A percentile compares a stretch with the other conserved stretches of the same genome.
Conservation (phyloP, 148 eudicot genomes). For the Rhododendron henanense region DNA sequence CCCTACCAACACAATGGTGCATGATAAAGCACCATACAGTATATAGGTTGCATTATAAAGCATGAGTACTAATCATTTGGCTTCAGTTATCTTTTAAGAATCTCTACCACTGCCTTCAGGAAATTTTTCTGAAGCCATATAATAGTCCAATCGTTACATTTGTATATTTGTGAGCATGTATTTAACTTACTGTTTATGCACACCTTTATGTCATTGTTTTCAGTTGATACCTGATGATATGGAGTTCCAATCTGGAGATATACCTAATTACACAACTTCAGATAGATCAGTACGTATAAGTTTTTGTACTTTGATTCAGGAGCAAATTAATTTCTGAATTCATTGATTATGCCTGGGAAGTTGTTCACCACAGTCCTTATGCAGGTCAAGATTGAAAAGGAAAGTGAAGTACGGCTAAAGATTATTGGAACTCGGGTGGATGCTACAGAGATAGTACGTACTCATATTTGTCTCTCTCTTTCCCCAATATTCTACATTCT, state of each 20-base stretch:
- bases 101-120: neutral
- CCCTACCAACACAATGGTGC: neutral
- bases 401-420: constrained; percentile 88
- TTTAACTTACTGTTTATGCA: neutral
- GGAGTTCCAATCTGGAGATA: constrained; percentile 95
- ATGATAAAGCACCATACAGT: neutral
- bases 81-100: neutral
- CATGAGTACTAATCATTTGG: neutral
- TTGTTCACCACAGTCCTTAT: constrained; percentile 7
- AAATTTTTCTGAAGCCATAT: neutral
- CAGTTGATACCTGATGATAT: constrained; percentile 97
- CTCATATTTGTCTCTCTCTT: neutral
- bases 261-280: constrained; percentile 83
- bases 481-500: neutral
- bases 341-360: constrained; percentile 8
- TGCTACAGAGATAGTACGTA: constrained; percentile 92
- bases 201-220: constrained; percentile 1
- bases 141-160: neutral
- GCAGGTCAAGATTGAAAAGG: constrained; percentile 94
- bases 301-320: neutral
- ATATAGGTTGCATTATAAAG: neutral
- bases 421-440: constrained; percentile 95
- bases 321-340: neutral
- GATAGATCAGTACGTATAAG: constrained; percentile 78
- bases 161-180: neutral